A percentile compares a stretch with the other conserved stretches of the same genome.
Evolutionary conservation across 495 filamentous ascomycete species (phyloP).

Genomic region (Darksidea phi): DNA sequence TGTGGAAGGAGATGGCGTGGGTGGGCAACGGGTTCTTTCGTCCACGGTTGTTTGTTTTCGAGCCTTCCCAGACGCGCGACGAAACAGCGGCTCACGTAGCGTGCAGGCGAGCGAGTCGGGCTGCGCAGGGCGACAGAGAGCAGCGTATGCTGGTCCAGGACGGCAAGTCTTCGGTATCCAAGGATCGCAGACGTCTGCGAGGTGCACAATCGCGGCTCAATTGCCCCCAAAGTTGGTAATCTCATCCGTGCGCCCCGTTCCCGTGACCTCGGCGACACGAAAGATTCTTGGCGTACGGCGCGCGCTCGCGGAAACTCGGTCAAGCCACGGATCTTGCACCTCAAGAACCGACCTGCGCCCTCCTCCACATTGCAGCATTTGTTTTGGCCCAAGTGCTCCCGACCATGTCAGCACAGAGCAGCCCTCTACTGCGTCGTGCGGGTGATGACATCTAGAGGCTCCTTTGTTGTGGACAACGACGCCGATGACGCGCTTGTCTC

Average conservation of each 20-base stretch:
- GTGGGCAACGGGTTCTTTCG: background rate
- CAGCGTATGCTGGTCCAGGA: background rate
- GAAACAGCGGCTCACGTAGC: background rate
- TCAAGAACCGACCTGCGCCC: background rate
- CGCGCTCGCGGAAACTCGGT: background rate
- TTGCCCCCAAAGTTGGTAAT: background rate
- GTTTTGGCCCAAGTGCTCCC: background rate
- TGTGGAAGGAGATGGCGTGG: background rate
- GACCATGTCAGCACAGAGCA: background rate
- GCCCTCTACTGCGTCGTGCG: background rate
- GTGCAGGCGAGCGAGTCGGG: background rate
- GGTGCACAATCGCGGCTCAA: background rate
- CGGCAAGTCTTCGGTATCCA: background rate
- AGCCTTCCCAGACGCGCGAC: background rate
- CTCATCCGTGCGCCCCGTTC: background rate
- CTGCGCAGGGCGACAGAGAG: background rate
- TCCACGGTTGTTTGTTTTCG: background rate
- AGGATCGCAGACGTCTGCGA: background rate
- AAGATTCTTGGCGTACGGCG: too few relatives aligned
- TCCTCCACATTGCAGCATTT: background rate
- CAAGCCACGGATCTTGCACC: background rate
- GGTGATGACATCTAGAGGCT: background rate
- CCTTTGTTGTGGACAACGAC: constrained; percentile 10
- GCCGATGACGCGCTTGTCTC: constrained; percentile 4
- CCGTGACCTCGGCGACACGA: background rate